phyloP scores from a whole-genome alignment of 2,329 filamentous ascomycete species.

The Scedosporium boydii region DNA sequence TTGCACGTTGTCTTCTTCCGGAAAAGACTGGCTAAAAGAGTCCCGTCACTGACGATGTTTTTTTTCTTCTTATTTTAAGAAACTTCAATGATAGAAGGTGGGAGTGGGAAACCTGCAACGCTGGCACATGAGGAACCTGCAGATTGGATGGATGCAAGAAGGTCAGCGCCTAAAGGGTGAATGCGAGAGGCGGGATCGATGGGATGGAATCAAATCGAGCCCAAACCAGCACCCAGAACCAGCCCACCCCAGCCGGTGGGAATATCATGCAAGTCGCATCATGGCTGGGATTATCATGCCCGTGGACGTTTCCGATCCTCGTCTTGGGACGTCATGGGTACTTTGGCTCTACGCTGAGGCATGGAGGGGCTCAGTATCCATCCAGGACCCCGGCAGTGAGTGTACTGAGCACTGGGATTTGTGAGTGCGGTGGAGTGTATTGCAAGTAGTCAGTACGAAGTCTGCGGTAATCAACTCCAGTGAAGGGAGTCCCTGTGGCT shows the following conservation, averaged over 20 bases:
- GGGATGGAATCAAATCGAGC: not conserved
- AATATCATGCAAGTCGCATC: not conserved
- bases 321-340: not conserved
- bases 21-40: conserved; percentile 1
- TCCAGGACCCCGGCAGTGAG: too few relatives aligned
- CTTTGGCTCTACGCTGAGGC: not conserved
- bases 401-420: too few relatives aligned
- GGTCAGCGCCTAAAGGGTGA: not conserved
- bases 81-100: not conserved
- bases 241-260: not conserved
- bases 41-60: not conserved
- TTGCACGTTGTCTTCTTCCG: not conserved
- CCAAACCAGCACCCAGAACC: not conserved
- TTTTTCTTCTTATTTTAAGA: too few relatives aligned
- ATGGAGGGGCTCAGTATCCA: too few relatives aligned
- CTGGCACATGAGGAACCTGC: not conserved
- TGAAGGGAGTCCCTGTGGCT: too few relatives aligned
- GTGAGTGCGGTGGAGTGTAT: too few relatives aligned
- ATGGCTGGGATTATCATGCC: conserved; percentile 4
- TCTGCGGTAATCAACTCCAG: too few relatives aligned
- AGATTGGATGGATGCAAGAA: not conserved
- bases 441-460: too few relatives aligned
- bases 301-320: not conserved
- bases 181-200: conserved; percentile 1
- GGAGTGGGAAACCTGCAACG: not conserved